Percentiles rank a stretch among this genome's conserved stretches.
Evolutionary conservation across 2,329 filamentous ascomycete species (phyloP).

Genomic region (Monosporascus sp.): DNA sequence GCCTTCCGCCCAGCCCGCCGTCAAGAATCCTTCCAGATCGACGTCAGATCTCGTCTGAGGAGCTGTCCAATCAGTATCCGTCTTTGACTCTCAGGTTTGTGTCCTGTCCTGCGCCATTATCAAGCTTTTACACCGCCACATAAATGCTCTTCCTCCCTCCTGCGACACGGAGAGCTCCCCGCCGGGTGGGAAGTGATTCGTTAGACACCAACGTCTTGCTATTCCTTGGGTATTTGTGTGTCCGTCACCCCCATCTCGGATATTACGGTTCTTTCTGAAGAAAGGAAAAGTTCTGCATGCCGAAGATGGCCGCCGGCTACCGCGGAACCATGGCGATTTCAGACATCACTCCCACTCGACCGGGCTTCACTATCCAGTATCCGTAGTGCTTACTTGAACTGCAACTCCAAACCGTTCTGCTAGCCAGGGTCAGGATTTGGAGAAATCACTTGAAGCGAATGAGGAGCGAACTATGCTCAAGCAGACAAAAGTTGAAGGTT

Average conservation of each 20-base stretch:
- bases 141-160: no score
- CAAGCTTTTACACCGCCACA: no score
- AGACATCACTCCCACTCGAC: neutral
- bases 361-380: neutral
- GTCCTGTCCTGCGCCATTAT: no score
- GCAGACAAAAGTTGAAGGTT: no score
- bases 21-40: constrained; percentile 24
- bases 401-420: neutral
- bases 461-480: neutral
- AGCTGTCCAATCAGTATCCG: neutral
- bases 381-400: neutral
- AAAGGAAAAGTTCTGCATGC: no score
- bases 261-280: no score
- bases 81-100: neutral
- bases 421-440: neutral
- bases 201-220: no score
- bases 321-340: neutral
- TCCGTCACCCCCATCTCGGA: no score
- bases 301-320: no score
- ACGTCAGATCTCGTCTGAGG: constrained; percentile 3
- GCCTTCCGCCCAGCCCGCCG: neutral
- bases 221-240: no score
- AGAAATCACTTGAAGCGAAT: neutral
- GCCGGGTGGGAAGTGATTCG: no score
- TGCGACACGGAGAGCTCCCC: no score